These are phyloP conservation scores for Heliocybe sulcata DNA, from an alignment of 1,284 basidiomycete species.

Conservation along the genomic window DNA sequence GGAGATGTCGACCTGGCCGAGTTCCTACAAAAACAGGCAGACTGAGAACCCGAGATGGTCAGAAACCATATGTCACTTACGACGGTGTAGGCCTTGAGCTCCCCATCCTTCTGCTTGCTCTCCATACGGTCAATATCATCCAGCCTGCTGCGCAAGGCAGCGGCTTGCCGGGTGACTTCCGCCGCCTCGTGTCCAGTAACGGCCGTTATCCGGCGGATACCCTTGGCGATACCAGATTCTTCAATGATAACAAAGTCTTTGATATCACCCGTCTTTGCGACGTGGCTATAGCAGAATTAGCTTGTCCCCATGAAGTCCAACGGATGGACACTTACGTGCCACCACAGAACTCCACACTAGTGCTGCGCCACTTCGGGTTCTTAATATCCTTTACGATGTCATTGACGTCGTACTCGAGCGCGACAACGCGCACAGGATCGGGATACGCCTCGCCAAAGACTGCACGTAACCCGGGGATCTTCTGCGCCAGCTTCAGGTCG, in stretches of 20 bases:
- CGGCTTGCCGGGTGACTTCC: conserved; percentile 69
- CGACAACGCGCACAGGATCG: conserved; percentile 94
- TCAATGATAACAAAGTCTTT: conserved; percentile 93
- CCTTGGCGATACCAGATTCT: conserved; percentile 97
- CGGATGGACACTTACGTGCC: conserved; percentile 69
- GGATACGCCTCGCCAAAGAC: conserved; percentile 99
- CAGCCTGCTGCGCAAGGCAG: conserved; percentile 59
- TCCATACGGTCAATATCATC: conserved; percentile 55
- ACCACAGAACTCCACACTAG: conserved; percentile 96
- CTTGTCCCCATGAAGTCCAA: conserved; percentile 4
- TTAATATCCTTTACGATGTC: conserved; percentile 82
- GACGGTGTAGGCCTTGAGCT: conserved; percentile 74
- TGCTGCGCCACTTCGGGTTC: conserved; percentile 85
- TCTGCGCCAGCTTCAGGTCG: conserved; percentile 72
- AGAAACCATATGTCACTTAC: conserved; percentile 35
- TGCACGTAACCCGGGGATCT: conserved; percentile 90
- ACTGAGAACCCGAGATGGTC: not conserved
- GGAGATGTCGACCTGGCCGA: conserved; percentile 88
- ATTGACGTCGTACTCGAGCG: conserved; percentile 82
- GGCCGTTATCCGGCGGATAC: conserved; percentile 90
- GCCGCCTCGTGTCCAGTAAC: conserved; percentile 93
- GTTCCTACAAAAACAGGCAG: conserved; percentile 50
- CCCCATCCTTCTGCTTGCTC: conserved; percentile 83
- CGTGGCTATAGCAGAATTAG: conserved; percentile 53
- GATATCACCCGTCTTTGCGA: conserved; percentile 92